phyloP scores from a whole-genome alignment of 345 rosid genomes.

The Pistacia vera region DNA sequence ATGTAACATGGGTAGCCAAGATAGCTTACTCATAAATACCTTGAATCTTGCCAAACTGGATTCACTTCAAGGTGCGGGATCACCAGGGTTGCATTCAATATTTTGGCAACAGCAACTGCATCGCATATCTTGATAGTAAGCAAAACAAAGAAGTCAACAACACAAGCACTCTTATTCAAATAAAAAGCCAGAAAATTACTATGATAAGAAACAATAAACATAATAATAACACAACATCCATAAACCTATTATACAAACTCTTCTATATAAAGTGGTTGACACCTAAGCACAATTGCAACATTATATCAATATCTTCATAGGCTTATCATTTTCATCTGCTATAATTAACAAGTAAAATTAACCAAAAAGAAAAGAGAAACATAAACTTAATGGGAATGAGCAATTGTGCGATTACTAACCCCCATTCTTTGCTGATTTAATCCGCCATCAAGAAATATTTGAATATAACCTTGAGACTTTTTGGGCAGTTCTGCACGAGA shows the following conservation, averaged over 20 bases:
- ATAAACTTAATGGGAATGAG: not conserved
- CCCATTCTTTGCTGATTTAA: constrained; percentile 99
- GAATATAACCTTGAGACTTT: constrained; percentile 70
- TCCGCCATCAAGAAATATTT: constrained; percentile 97
- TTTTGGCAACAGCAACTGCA: constrained; percentile 96
- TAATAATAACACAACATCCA: too few species aligned
- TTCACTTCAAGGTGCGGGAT: constrained; percentile 95
- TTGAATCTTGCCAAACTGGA: constrained; percentile 98
- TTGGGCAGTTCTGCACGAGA: constrained; percentile 53
- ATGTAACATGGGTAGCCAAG: constrained; percentile 2
- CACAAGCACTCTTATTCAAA: not conserved
- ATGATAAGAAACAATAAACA: not conserved
- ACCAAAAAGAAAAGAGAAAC: too few species aligned
- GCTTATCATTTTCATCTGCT: too few species aligned
- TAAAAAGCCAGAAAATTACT: not conserved
- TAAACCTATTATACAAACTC: too few species aligned
- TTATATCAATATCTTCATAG: too few species aligned
- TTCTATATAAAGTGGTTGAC: too few species aligned
- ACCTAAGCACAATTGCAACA: too few species aligned
- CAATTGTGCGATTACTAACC: constrained; percentile 42
- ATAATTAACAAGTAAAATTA: too few species aligned
- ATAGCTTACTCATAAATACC: constrained; percentile 49
- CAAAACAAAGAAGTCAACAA: constrained; percentile 8
- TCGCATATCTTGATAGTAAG: constrained; percentile 72
- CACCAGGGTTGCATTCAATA: constrained; percentile 82